Evolutionary conservation across 1,284 basidiomycete species (phyloP).

Genomic region (Irpex sp.): DNA sequence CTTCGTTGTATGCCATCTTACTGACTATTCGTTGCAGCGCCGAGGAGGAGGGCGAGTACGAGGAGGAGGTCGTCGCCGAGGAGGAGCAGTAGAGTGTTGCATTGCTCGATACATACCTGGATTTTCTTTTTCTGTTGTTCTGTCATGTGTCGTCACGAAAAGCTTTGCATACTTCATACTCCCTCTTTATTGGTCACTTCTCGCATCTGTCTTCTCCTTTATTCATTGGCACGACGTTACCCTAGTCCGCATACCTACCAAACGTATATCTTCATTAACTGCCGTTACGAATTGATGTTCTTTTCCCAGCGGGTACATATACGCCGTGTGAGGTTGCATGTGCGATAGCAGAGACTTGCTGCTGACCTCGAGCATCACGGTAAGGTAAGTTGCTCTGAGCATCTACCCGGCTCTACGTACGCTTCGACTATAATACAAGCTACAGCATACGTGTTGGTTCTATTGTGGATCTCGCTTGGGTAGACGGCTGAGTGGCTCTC

Average conservation of each 20-base stretch:
- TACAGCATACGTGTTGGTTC: too few species aligned
- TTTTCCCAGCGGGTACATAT: background rate
- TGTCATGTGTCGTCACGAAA: conserved; percentile 19
- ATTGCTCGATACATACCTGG: conserved; percentile 8
- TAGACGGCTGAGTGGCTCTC: too few species aligned
- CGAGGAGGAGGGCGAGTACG: conserved; percentile 82
- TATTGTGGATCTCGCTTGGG: too few species aligned
- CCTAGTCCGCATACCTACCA: conserved; percentile 30
- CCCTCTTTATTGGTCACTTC: conserved; percentile 34
- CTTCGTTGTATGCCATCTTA: background rate
- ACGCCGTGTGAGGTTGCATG: background rate
- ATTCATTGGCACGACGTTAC: conserved; percentile 30
- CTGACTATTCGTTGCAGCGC: conserved; percentile 36
- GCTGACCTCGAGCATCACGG: too few species aligned
- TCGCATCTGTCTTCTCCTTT: conserved; percentile 14
- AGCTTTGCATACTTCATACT: conserved; percentile 29
- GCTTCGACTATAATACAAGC: too few species aligned
- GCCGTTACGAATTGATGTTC: conserved; percentile 6
- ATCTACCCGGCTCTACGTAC: too few species aligned
- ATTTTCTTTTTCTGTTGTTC: conserved; percentile 12
- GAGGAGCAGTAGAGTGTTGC: conserved; percentile 44
- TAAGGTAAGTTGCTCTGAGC: too few species aligned
- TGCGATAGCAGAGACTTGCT: background rate
- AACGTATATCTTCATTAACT: conserved; percentile 9
- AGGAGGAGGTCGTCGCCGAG: conserved; percentile 62